These are phyloP conservation scores for Phalaenopsis hybrid DNA, from an alignment of 116 monocot species.

Conservation along the genomic window DNA sequence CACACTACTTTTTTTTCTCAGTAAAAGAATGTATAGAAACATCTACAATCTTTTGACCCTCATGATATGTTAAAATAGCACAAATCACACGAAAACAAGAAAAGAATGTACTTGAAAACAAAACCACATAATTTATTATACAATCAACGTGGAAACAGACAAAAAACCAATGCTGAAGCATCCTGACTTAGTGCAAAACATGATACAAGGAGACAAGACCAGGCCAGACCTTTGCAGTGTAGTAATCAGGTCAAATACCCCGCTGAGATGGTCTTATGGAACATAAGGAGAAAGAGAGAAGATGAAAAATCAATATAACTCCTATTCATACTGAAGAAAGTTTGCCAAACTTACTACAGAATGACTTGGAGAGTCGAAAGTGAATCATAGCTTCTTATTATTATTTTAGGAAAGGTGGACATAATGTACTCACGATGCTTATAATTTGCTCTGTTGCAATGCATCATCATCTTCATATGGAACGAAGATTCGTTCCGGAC, in stretches of 20 bases:
- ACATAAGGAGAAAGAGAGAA: not conserved
- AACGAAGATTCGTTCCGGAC: constrained; percentile 27
- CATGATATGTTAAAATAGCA: not conserved
- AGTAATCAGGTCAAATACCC: not conserved
- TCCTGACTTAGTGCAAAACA: not conserved
- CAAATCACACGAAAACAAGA: not conserved
- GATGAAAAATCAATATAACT: not conserved
- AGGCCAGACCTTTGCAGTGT: not conserved
- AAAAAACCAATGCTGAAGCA: not conserved
- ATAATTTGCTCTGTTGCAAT: not conserved
- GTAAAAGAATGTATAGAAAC: too few relatives aligned
- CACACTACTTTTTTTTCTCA: too few relatives aligned
- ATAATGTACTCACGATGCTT: not conserved
- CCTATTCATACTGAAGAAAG: not conserved
- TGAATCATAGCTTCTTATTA: not conserved
- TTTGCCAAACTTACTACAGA: not conserved
- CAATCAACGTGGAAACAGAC: not conserved
- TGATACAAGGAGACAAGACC: not conserved
- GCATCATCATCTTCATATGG: constrained; percentile 19
- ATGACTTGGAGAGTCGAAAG: not conserved
- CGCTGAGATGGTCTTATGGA: not conserved
- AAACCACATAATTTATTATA: not conserved
- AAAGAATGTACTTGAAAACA: not conserved
- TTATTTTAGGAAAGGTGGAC: not conserved
- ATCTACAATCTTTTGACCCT: too few relatives aligned